Conservation (phyloP, 1,284 basidiomycete species). For the Neonothopanus nambi region DNA sequence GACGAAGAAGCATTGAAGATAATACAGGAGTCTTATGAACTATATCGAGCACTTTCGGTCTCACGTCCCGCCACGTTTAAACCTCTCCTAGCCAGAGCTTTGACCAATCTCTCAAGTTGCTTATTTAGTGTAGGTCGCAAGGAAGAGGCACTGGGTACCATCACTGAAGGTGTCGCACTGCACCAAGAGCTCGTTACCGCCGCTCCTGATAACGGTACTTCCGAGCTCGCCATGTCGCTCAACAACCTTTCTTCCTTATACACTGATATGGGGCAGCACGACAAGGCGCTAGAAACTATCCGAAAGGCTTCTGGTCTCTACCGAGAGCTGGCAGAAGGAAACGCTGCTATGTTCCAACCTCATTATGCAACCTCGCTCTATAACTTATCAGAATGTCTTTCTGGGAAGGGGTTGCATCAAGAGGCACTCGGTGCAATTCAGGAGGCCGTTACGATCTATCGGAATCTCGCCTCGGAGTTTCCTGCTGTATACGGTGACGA, state of each 20-base stretch:
- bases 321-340: not conserved
- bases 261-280: not conserved
- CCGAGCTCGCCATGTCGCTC: not conserved
- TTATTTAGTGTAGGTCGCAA: not conserved
- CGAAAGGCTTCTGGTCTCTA: not conserved
- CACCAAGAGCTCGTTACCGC: not conserved
- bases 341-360: not conserved
- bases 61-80: not conserved
- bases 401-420: not conserved
- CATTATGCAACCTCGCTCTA: not conserved
- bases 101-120: slow-evolving; percentile 1
- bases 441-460: not conserved
- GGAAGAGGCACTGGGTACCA: not conserved
- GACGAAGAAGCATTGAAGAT: not conserved
- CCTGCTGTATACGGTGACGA: not conserved
- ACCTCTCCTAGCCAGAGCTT: not conserved
- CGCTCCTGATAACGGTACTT: not conserved
- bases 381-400: not conserved
- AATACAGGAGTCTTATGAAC: slow-evolving; percentile 1
- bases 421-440: not conserved
- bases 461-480: not conserved
- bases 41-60: not conserved
- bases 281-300: not conserved
- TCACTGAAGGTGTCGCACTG: not conserved
- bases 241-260: not conserved